Evolutionary conservation across 768 basidiomycete species (phyloP), one percentile per base, ranked within the genome.

Genomic region (Ramaria sp.): DNA sequence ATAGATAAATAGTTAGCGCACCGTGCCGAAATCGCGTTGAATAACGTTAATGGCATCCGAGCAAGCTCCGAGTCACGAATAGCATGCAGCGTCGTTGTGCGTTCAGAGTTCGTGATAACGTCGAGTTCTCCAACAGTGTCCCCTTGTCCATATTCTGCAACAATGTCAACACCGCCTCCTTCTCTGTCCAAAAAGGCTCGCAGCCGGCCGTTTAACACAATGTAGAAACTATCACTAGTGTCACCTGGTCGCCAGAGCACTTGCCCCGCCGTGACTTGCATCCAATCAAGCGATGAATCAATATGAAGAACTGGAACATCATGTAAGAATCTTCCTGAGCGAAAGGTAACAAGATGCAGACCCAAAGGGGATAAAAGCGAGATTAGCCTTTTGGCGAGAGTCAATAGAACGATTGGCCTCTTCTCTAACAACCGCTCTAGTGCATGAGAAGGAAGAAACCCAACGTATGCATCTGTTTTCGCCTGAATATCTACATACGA

Each of bases 391-490:
- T 98, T 99, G 0, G 95, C 92, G 24, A 99, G 74, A 0, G 96
- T 99, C 13, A 99, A 72, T 10, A 98, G 75, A 2, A 99, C 96
- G 51, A 99, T 98, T 1, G 96, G 96, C 45, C 88, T 78, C 61
- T 93, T 85, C 67, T 98, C 96, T 39, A 98, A 76, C 52, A 99
- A 75, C 22, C 88, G 75, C 63, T 98, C 92, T 53, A 99, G 71
- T 5, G 95, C 86, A 63, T 85, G 78, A 2, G 88, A 81, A 1
- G 96, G 89, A 27, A 99, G 68, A 67, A 95, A 95, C 0, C 96
- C 96, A 59, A 98, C 96, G 62, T 95, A 99, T n/a, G 85, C 87
- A 64, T 99, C 95, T 0, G 94, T 98, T 72, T 97, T 98, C 4
- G 96, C 93, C 59, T 77, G 85, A 65, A 99, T 96, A 65, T 95